Base-by-base conservation (phyloP, 345 rosid genomes). In the Fremontodendron californicum region DNA sequence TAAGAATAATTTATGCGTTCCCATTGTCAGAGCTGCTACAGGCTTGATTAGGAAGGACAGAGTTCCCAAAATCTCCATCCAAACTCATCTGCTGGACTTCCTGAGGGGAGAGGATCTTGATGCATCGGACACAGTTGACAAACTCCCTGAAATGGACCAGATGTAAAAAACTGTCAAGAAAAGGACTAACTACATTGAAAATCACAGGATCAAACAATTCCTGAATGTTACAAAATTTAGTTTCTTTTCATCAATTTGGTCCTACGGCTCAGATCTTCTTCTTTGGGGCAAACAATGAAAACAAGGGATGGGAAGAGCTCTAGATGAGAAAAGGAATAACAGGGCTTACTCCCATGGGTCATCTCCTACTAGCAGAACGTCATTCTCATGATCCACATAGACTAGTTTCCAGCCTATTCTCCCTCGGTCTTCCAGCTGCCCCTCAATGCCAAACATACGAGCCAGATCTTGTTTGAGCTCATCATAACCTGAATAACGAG, bases 31-130 rank as follows among this genome's bases (percentile, higher is more conserved):
- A 90, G 80, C 92, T 87, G 79, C 91, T 88, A 80, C 94, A 88
- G 29, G 94, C 89, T 69, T 88, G 94, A 81, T 84, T 89, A 9
- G 86, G 87, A 74, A 84, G 87, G 69, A 81, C 82, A 37, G 83
- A 66, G 73, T 83, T 90, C 46, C 89, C 89, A 29, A 88, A 84
- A 73, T 87, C 93, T 73, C 89, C 96, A 81, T 86, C 92, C 85
- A 88, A 71, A 78, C 93, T 89, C 96, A 89, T 89, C 78, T 91
- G 93, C 77, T 87, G 91, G n/a, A 88, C 96, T 84, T 91, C 96
- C 61, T 87, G 94, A 37, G 92, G 96, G 9, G 92, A 88, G 12
- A 91, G 73, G 79, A 91, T 91, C 87, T 88, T 91, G 77, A 90
- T 88, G 83, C 79, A 84, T 23, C 91, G 84, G 29, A 91, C 89